Evolutionary conservation across 495 filamentous ascomycete genomes (phyloP), one percentile per base, ranked within the genome.

Genomic region (Talaromyces borbonicus): DNA sequence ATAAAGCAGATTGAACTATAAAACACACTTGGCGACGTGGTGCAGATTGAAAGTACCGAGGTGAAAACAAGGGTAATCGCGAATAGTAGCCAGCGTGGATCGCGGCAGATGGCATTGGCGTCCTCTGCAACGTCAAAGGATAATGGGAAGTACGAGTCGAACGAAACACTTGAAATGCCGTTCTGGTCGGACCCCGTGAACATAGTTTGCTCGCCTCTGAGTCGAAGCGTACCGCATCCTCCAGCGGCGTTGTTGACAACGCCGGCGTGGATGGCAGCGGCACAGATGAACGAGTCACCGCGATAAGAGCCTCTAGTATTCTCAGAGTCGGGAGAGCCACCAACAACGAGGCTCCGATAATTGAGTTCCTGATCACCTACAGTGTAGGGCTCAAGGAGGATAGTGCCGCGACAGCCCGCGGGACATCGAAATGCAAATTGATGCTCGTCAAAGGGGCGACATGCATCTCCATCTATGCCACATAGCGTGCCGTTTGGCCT

Each of bases 201-300:
- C 31, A 72, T 54, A 43, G 67, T 62, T 31, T 77, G 69, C 44
- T 76, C 63, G 20, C 86, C 86, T 3, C 75, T 62, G 23, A 84
- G 70, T 19, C 68, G 69, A 12, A 85, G 66, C n/a, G 84, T 72
- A 7, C 80, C 86, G 55, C 86, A 89, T 3, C 86, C 86, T 30
- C 86, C 86, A 3, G 67, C 68, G 0, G 64, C 56, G 56, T 84
- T 65, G 25, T 71, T 71, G 33, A 87, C 71, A 26, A 88, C 36
- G 5, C 85, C 85, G 7, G 84, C 75, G 62, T 90, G 85, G 22
- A 90, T 72, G 12, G 84, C 85, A 5, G 84, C 66, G 9, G 73
- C 73, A 56, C 85, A 90, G 49, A 89, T 80, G 46, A 81, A 82
- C 2, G 85, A 89, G 54, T 90, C 86, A 4, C 83, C 80, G 11